Conservation (phyloP, 164 flowering plant species). For the Stephania japonica region DNA sequence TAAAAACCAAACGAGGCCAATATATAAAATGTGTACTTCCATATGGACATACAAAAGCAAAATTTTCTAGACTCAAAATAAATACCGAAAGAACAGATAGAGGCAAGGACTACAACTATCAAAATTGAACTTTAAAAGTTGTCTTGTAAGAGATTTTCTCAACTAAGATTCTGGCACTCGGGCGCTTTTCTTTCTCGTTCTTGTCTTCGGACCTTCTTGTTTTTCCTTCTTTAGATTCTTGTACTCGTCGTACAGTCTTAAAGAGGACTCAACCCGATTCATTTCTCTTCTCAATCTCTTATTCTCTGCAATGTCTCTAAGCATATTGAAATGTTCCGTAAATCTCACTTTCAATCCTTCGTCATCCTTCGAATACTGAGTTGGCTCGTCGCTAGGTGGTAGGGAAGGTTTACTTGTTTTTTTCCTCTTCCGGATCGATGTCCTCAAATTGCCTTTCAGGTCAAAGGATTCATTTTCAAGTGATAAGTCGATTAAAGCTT, state of each 20-base stretch:
- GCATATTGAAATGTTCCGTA: conserved; percentile 44
- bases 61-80: neutral
- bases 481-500: conserved; percentile 57
- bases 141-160: neutral
- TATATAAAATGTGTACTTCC: no score
- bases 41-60: neutral
- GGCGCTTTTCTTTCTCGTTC: neutral
- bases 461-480: conserved; percentile 42
- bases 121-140: neutral
- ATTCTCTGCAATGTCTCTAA: conserved; percentile 52
- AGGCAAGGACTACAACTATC: neutral
- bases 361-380: conserved; percentile 25
- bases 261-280: conserved; percentile 29
- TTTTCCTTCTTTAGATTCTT: conserved; percentile 41
- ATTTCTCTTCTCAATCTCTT: conserved; percentile 57
- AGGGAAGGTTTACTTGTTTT: conserved; percentile 18
- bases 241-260: conserved; percentile 46
- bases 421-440: conserved; percentile 40
- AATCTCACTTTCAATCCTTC: conserved; percentile 48
- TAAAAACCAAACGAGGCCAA: no score
- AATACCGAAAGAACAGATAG: neutral
- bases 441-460: conserved; percentile 18
- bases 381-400: neutral
- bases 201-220: conserved; percentile 11
- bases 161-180: neutral